phyloP scores from a whole-genome alignment of 225 moss, liverwort and hornwort species.

The Neckera pumila region DNA sequence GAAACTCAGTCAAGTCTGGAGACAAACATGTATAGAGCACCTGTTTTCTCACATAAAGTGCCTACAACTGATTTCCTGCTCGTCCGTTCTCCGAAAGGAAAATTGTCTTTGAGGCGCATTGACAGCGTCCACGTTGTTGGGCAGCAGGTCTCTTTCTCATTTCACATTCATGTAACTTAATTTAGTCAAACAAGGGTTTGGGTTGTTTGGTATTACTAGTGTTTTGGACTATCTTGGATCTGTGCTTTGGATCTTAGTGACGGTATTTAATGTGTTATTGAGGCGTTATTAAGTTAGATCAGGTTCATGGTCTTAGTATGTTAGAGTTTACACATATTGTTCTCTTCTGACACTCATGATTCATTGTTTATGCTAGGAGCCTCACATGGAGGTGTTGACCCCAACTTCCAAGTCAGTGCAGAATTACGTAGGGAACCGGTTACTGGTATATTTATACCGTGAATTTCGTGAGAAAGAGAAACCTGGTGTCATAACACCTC shows the following conservation, averaged over 20 bases:
- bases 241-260: neutral
- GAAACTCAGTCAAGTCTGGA: slow-evolving; percentile 93
- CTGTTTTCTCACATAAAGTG: slow-evolving; percentile 89
- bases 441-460: slow-evolving; percentile 83
- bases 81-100: slow-evolving; percentile 93
- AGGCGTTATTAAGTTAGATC: neutral
- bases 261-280: neutral
- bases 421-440: slow-evolving; percentile 77
- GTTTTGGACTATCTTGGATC: neutral
- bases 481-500: slow-evolving; percentile 57
- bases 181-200: neutral
- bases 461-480: slow-evolving; percentile 97
- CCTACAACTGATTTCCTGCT: slow-evolving; percentile 86
- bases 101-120: slow-evolving; percentile 76
- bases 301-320: neutral
- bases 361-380: slow-evolving; percentile 48
- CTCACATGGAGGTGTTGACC: slow-evolving; percentile 94
- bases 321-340: neutral
- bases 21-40: slow-evolving; percentile 91
- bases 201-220: neutral
- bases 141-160: slow-evolving; percentile 56
- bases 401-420: slow-evolving; percentile 97
- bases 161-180: neutral
- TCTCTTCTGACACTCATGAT: neutral
- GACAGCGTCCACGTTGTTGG: slow-evolving; percentile 97